A percentile compares a stretch with the other conserved stretches of the same genome.
Conservation (phyloP, 1,284 basidiomycete species). For the Rhodotorula sp. region DNA sequence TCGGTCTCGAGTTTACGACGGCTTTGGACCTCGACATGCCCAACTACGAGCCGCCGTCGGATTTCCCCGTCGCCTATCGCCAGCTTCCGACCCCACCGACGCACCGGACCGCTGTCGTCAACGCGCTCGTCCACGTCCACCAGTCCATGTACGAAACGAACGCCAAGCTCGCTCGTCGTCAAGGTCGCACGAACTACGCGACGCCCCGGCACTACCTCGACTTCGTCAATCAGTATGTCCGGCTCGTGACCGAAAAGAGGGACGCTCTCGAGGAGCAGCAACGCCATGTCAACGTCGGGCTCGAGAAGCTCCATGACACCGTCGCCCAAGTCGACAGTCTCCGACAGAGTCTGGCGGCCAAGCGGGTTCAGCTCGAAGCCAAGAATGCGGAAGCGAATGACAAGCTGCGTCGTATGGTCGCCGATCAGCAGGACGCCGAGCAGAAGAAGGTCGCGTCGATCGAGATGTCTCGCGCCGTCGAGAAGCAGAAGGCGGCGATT, state of each 20-base stretch:
- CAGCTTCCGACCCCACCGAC: constrained; percentile 74
- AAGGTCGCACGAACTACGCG: constrained; percentile 93
- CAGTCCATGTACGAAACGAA: constrained; percentile 86
- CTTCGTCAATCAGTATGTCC: constrained; percentile 97
- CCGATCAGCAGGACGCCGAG: constrained; percentile 97
- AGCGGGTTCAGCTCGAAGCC: constrained; percentile 85
- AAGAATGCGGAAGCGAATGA: constrained; percentile 95
- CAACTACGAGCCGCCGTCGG: constrained; percentile 68
- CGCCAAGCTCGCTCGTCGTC: constrained; percentile 78
- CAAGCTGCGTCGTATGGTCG: constrained; percentile 96
- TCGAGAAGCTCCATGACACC: constrained; percentile 94
- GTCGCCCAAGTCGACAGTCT: constrained; percentile 95
- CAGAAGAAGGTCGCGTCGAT: constrained; percentile 96
- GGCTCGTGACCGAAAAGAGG: constrained; percentile 95
- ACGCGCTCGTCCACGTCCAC: constrained; percentile 91
- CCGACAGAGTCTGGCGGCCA: constrained; percentile 89
- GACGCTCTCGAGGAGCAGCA: constrained; percentile 98
- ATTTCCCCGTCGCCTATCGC: constrained; percentile 85
- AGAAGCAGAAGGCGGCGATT: constrained; percentile 85
- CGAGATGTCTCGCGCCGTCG: constrained; percentile 88
- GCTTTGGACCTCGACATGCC: constrained; percentile 84
- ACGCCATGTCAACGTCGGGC: constrained; percentile 94
- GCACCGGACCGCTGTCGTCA: constrained; percentile 84
- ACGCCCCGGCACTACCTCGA: constrained; percentile 98
- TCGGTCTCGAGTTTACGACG: constrained; percentile 90